Evolutionary conservation across 805 yeast species (phyloP).

Genomic region (Myxozyma neotropica): DNA sequence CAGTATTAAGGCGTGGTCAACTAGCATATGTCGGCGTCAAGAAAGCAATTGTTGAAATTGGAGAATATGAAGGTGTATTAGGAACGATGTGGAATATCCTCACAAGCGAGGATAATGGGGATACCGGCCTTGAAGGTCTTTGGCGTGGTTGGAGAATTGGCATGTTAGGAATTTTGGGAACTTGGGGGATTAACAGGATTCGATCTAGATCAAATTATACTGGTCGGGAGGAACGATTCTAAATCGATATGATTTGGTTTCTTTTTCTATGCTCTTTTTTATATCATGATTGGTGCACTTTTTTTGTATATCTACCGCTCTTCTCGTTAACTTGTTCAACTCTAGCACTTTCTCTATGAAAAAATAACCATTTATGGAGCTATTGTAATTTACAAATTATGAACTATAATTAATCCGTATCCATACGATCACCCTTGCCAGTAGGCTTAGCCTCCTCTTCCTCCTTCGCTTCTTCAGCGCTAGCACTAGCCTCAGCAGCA

Average conservation of each 20-base stretch:
- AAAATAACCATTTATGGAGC: too few species aligned
- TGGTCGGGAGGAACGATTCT: conserved; percentile 31
- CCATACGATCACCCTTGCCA: conserved; percentile 22
- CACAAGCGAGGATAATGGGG: conserved; percentile 49
- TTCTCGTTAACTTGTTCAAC: background rate
- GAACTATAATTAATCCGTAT: conserved; percentile 23
- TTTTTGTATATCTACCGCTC: background rate
- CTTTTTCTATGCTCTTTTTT: background rate
- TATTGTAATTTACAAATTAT: background rate
- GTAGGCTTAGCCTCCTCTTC: background rate
- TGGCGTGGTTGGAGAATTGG: conserved; percentile 95
- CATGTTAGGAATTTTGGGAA: conserved; percentile 72
- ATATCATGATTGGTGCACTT: background rate
- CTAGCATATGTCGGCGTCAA: conserved; percentile 58
- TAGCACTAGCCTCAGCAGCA: conserved; percentile 14
- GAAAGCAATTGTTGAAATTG: conserved; percentile 58
- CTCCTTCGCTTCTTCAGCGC: conserved; percentile 1
- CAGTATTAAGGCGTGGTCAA: conserved; percentile 81
- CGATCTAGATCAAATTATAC: conserved; percentile 40
- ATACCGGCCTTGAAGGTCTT: conserved; percentile 53
- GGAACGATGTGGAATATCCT: conserved; percentile 56
- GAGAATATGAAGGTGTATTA: conserved; percentile 57
- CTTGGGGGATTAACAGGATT: conserved; percentile 73
- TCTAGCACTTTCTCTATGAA: too few species aligned
- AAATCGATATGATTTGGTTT: background rate